phyloP scores from a whole-genome alignment of 306 rosid species.

The Vigna angularis region DNA sequence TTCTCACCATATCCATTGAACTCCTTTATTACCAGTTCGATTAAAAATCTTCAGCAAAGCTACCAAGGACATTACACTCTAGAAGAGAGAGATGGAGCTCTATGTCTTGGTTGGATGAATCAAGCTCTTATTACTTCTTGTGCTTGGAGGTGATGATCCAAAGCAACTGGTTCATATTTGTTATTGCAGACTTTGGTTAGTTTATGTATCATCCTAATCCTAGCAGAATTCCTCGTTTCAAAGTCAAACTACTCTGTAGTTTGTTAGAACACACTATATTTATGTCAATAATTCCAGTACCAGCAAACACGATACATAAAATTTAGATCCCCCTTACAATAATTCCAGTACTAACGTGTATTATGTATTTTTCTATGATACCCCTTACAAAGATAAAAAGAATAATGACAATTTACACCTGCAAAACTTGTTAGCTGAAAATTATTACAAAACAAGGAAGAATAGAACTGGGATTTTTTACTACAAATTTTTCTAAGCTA shows the following conservation, averaged over 20 bases:
- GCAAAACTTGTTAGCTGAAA: constrained; percentile 52
- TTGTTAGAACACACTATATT: constrained; percentile 23
- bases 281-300: not conserved
- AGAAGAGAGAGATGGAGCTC: constrained; percentile 77
- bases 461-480: constrained; percentile 62
- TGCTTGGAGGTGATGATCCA: constrained; percentile 74
- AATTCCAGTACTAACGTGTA: not conserved
- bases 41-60: constrained; percentile 67
- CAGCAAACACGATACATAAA: constrained; percentile 8
- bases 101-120: constrained; percentile 84
- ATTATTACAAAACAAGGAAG: constrained; percentile 84
- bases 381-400: not conserved
- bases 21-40: constrained; percentile 66
- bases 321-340: not conserved
- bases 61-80: constrained; percentile 77
- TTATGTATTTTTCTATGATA: constrained; percentile 21
- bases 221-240: not conserved
- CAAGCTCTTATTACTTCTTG: constrained; percentile 66
- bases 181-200: constrained; percentile 15
- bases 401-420: constrained; percentile 20
- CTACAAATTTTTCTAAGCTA: constrained; percentile 52
- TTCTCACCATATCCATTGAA: constrained; percentile 76
- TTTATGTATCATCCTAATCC: constrained; percentile 28
- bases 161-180: constrained; percentile 29
- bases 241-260: constrained; percentile 11